phyloP scores from a whole-genome alignment of 2,329 filamentous ascomycete species.

The Penicillium corylophilum region DNA sequence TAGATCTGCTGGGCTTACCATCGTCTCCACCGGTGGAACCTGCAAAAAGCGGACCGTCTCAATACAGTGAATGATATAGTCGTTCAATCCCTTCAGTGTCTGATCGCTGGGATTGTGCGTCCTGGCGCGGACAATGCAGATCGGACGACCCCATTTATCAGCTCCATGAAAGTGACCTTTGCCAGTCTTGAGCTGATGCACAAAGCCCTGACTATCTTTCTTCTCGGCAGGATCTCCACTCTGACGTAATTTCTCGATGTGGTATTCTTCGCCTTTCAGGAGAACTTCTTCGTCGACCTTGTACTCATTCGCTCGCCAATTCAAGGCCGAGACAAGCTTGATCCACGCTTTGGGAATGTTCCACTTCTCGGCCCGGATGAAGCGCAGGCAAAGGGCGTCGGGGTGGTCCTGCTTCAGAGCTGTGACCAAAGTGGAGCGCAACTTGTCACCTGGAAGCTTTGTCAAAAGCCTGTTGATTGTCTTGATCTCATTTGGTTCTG shows the following conservation, averaged over 20 bases:
- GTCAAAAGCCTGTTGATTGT: conserved; percentile 20
- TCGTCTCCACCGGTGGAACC: conserved; percentile 20
- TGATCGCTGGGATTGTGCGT: conserved; percentile 35
- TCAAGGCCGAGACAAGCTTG: conserved; percentile 41
- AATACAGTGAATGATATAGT: conserved; percentile 43
- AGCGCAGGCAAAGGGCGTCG: conserved; percentile 42
- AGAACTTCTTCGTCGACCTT: conserved; percentile 36
- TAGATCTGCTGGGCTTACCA: conserved; percentile 6
- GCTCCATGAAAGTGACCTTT: conserved; percentile 42
- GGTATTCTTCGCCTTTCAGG: conserved; percentile 35
- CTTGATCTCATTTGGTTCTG: conserved; percentile 12
- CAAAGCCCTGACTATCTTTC: conserved; percentile 31
- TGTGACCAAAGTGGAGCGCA: conserved; percentile 23
- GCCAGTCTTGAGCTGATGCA: conserved; percentile 40
- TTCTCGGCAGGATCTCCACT: conserved; percentile 24
- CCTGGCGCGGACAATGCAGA: conserved; percentile 40
- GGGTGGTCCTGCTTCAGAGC: conserved; percentile 37
- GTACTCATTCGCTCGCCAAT: conserved; percentile 39
- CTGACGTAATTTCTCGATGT: conserved; percentile 19
- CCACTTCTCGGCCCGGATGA: conserved; percentile 43
- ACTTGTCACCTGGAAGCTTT: conserved; percentile 24
- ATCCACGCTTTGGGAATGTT: conserved; percentile 40
- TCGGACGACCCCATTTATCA: conserved; percentile 37
- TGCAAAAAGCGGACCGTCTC: conserved; percentile 37
- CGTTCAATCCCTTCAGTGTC: conserved; percentile 36